Evolutionary conservation across 2,329 filamentous ascomycete genomes (phyloP), one percentile per base, ranked within the genome.

Genomic region (Fusarium chuoi): DNA sequence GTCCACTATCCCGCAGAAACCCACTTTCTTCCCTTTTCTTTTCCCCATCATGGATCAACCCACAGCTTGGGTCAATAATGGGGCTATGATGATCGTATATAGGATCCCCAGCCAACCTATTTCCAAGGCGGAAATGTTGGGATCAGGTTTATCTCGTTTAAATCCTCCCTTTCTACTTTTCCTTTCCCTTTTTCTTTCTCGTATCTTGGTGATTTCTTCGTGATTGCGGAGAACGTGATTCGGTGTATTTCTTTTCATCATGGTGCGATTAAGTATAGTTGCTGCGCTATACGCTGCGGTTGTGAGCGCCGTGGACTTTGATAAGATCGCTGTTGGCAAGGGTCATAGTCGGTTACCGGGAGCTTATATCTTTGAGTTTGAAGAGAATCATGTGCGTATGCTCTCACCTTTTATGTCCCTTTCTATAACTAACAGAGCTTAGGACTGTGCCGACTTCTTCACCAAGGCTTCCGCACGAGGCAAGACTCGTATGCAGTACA

Each of bases 331-430:
- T 39, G 75, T 67, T 51, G 77, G 70, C 58, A 65, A 78, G 42
- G 58, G 54, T 10, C 59, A 28, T 39, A 72, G 48, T 30, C 73
- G 83, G 45, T 75, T 89, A 18, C 81, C 84, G 1, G 86, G 87
- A 26, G 85, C 84, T 30, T 89, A 85, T 79, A 86, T 89, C 70
- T 83, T 89, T 65, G 87, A 89, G 72, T 86, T 89, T 58, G 84
- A 88, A 51, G 84, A 87, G 26, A 82, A 82, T 13, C 80, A 86
- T 75, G 87, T 88, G 79, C 75, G 83, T 77, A 33, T 18, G 4
- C 26, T 3, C 6, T 17, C 8, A 2, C 17, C 6, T 35, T 3
- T 35, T 8, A 1, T n/a, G 11, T 17, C 13, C 6, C 22, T 7
- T 2, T 2, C 2, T 17, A 24, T 11, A 1, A 48, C 71, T 74